phyloP scores from a whole-genome alignment of 1,284 basidiomycete species.

The Melampsora americana region DNA sequence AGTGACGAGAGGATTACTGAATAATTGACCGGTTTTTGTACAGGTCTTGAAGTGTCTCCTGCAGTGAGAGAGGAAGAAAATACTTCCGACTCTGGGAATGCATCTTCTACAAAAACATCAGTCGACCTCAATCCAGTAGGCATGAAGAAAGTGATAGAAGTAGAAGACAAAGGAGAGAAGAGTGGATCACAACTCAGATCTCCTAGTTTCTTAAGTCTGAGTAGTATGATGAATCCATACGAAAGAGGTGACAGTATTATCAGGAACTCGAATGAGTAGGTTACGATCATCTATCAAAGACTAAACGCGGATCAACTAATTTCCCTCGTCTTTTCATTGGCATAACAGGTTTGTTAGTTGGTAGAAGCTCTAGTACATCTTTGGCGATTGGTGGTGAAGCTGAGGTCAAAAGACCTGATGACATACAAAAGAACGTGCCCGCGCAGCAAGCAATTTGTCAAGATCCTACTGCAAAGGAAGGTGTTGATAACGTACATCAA shows the following conservation, averaged over 20 bases:
- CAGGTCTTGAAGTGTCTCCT: not conserved
- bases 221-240: not conserved
- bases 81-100: not conserved
- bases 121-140: too few species aligned
- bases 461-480: not conserved
- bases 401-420: not conserved
- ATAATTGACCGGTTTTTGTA: too few species aligned
- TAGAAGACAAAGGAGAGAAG: not conserved
- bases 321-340: not conserved
- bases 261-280: not conserved
- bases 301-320: not conserved
- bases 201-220: not conserved
- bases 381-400: not conserved
- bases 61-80: not conserved
- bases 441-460: not conserved
- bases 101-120: too few species aligned
- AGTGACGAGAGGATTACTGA: too few species aligned
- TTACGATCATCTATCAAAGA: not conserved
- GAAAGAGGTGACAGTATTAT: not conserved
- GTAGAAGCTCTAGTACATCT: not conserved
- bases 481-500: not conserved
- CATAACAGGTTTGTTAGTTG: not conserved
- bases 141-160: not conserved
- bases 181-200: not conserved
- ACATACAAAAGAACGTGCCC: not conserved